A percentile compares a stretch with the other conserved stretches of the same genome.
These are phyloP conservation scores for Teratosphaeria epicoccoides DNA, from an alignment of 2,329 filamentous ascomycete species.

Conservation along the genomic window DNA sequence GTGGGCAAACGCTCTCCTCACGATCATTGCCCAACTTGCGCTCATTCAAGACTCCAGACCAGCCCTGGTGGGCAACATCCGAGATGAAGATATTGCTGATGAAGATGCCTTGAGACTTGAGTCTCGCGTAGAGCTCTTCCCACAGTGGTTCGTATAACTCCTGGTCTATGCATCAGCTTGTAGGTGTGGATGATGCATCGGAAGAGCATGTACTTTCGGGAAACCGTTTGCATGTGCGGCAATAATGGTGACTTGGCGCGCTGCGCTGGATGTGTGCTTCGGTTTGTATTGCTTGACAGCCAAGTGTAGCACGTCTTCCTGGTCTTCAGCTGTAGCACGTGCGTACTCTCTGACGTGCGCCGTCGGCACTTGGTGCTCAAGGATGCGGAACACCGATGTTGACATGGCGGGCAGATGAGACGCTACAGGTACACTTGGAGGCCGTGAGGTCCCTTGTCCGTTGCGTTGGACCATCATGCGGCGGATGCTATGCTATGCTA, in stretches of 20 bases:
- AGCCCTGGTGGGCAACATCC: constrained; percentile 77
- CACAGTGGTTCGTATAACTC: constrained; percentile 89
- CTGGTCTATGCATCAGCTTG: constrained; percentile 33
- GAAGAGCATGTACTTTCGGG: constrained; percentile 53
- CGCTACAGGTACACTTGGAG: too few relatives aligned
- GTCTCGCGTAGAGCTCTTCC: constrained; percentile 61
- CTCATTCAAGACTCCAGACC: constrained; percentile 69
- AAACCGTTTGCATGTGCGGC: constrained; percentile 87
- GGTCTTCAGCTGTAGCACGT: constrained; percentile 56
- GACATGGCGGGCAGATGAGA: constrained; percentile 13
- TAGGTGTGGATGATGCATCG: not conserved
- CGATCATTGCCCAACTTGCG: constrained; percentile 70
- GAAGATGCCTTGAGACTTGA: constrained; percentile 50
- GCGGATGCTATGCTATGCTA: too few relatives aligned
- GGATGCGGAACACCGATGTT: constrained; percentile 48
- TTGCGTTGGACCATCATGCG: too few relatives aligned
- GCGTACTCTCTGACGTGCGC: constrained; percentile 77
- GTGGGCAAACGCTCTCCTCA: constrained; percentile 33
- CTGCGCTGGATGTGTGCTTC: constrained; percentile 53
- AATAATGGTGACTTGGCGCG: constrained; percentile 75
- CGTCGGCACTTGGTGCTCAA: constrained; percentile 62
- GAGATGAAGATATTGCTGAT: constrained; percentile 83
- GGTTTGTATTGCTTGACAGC: constrained; percentile 85
- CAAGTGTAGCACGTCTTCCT: constrained; percentile 64
- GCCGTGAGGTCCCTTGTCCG: too few relatives aligned